Evolutionary conservation across 208 protist species (phyloP).

Genomic region (Leishmania mexicana): DNA sequence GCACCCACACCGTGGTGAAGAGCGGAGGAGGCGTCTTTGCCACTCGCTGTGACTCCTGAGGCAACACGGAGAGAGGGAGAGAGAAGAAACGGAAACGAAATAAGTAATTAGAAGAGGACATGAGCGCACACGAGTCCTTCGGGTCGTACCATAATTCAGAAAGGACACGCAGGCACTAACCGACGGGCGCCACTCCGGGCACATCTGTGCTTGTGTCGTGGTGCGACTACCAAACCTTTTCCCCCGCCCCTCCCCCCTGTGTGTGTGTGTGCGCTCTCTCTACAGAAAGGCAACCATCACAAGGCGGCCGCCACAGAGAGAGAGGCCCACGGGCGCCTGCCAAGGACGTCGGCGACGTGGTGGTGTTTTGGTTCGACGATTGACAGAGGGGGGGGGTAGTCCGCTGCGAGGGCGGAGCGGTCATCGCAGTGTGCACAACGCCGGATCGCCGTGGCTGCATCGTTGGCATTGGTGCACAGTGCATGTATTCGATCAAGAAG

Average conservation of each 20-base stretch:
- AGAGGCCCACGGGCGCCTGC: background rate
- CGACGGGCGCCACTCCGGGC: background rate
- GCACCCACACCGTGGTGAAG: background rate
- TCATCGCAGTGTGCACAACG: background rate
- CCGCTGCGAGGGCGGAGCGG: background rate
- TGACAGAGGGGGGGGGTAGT: background rate
- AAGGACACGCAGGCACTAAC: background rate
- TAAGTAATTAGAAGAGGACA: too few species aligned
- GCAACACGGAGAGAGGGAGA: too few species aligned
- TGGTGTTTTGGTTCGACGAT: background rate
- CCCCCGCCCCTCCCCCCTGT: background rate
- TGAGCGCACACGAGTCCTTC: background rate
- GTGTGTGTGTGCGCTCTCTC: background rate
- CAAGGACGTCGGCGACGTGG: background rate
- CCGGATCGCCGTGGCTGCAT: background rate
- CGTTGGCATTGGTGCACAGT: background rate
- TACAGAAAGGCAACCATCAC: background rate
- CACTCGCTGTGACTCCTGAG: background rate
- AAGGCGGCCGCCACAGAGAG: background rate
- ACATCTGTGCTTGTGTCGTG: background rate
- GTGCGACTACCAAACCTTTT: background rate
- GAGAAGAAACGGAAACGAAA: too few species aligned
- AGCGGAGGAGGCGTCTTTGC: background rate
- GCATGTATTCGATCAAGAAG: background rate
- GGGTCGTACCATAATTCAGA: background rate